Evolutionary conservation across 306 rosid species (phyloP).

Genomic region (Neltuma alba): DNA sequence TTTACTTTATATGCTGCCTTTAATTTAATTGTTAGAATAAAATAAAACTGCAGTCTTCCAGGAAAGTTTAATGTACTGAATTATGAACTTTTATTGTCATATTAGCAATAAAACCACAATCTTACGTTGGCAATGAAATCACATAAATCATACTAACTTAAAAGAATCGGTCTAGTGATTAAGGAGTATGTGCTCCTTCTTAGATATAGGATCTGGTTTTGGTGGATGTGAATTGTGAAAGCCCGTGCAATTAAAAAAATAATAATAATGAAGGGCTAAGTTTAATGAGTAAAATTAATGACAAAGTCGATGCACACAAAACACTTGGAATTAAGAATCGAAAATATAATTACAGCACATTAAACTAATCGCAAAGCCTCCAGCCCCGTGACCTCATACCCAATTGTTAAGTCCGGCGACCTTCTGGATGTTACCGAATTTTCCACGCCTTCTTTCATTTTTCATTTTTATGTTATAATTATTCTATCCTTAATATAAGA

Average conservation of each 20-base stretch:
- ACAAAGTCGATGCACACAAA: neutral
- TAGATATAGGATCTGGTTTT: too few relatives aligned
- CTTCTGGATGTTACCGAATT: neutral
- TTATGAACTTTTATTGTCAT: neutral
- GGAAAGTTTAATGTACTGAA: neutral
- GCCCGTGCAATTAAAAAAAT: too few relatives aligned
- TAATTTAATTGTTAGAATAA: neutral
- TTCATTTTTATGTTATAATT: neutral
- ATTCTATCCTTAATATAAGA: too few relatives aligned
- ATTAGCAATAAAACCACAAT: neutral
- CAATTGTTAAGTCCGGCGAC: neutral
- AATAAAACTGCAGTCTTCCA: neutral
- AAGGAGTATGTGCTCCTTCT: too few relatives aligned
- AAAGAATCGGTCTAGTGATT: neutral
- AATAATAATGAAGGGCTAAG: too few relatives aligned
- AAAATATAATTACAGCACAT: neutral
- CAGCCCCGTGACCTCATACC: constrained; percentile 7
- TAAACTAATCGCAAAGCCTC: neutral
- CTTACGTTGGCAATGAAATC: neutral
- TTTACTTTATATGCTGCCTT: neutral
- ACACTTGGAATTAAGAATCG: neutral
- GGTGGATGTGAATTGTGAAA: too few relatives aligned
- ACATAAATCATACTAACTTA: neutral
- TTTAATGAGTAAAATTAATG: neutral
- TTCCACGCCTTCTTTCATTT: neutral